Conservation (phyloP, 163 green algal genomes). For the Scenedesmus sp. region DNA sequence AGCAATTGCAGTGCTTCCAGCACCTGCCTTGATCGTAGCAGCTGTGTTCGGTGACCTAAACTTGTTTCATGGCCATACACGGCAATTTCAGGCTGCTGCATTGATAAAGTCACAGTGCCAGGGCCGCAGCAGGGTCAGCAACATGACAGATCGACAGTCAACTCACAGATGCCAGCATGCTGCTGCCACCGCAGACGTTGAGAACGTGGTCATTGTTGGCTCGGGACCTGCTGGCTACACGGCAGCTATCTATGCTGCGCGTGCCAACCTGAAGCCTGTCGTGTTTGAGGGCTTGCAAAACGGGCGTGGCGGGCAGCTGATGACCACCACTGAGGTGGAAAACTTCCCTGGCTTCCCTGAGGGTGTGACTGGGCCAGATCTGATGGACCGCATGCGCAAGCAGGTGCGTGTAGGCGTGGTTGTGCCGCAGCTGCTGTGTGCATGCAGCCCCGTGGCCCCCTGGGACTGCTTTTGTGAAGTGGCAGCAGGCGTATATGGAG, state of each 20-base stretch:
- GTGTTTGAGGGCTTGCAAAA: constrained; percentile 91
- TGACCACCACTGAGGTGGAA: constrained; percentile 95
- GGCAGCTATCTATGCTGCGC: constrained; percentile 88
- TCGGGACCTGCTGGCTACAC: constrained; percentile 91
- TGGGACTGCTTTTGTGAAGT: neutral
- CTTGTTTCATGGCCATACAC: neutral
- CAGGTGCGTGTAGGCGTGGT: constrained; percentile 74
- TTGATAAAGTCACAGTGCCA: neutral
- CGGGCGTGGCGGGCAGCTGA: constrained; percentile 93
- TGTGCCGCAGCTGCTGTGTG: neutral
- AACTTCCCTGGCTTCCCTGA: constrained; percentile 98
- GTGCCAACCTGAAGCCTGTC: constrained; percentile 91
- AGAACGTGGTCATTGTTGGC: constrained; percentile 93
- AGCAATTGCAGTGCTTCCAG: constrained; percentile 7
- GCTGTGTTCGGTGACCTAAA: neutral
- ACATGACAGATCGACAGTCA: neutral
- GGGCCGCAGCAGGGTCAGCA: neutral
- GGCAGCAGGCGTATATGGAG: neutral
- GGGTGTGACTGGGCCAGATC: constrained; percentile 96
- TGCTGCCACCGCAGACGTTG: constrained; percentile 55
- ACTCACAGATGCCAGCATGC: neutral
- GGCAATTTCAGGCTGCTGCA: neutral
- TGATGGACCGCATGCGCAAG: constrained; percentile 98
- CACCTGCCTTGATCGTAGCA: neutral
- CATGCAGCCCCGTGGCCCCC: neutral